Evolutionary conservation across 148 eudicot genomes (phyloP), one percentile per base, ranked within the genome.

Genomic region (Limonium bicolor): DNA sequence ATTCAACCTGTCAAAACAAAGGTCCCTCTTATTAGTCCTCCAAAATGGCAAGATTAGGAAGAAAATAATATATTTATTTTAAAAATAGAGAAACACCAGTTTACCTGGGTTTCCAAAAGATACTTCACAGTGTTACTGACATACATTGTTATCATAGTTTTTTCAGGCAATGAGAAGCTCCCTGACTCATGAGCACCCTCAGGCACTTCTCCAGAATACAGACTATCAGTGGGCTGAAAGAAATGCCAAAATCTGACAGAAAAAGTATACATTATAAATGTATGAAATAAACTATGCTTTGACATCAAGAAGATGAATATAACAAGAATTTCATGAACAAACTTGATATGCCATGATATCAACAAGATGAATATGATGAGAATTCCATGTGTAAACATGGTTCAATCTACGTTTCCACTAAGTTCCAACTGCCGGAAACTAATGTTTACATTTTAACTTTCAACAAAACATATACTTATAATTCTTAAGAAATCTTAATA

Each of bases 91-190:
- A 43, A 31, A 43, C 18, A 43, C 48, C 18, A 15, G 29, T 11
- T 13, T 77, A 92, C 99, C 99, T 85, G 99, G 43, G 78, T 85
- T 63, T 92, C 80, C 76, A 85, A 54, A 43, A 92, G 68, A 68
- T 67, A 66, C 46, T 64, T 81, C 51, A 92, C 41, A 50, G 99
- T 81, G 66, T 71, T 78, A 59, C 75, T 70, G 20, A 78, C 88
- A 57, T 92, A 92, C 22, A 73, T 49, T 31, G 99, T 78, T 73
- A 85, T 69, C 60, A 76, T 47, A 41, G 95, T 39, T 53, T 85
- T 92, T 60, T 78, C 74, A 19, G 88, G 70, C 59, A 78, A 30
- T 9, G 63, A 59, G 47, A 65, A 73, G 46, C 65, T 54, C 27
- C 77, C 78, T 30, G 94, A 78, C 40, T 72, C 84, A 59, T 53